Base-by-base conservation (phyloP, 108 stramenopile genomes). In the Craspedostauros australis region DNA sequence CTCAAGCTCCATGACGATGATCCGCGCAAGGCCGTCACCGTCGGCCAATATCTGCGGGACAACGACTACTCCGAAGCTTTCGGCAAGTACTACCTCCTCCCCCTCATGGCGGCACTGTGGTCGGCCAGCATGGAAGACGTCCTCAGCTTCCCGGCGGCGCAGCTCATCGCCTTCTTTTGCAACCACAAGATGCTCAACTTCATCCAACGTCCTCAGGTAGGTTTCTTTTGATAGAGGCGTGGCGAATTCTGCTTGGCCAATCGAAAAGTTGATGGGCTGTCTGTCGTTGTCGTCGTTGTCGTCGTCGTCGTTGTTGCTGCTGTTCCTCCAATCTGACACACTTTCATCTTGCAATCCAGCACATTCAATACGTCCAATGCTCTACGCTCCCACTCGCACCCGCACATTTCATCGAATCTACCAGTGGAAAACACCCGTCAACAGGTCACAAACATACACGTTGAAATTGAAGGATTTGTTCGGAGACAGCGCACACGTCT, bases 71-170 rank as follows among this genome's bases (percentile, higher is more conserved):
- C 70, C 2, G 56, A 76, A 19, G 83, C 72, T 12, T 97, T 98
- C 62, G 68, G 77, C 6, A 64, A 64, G 19, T 76, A 76, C 39
- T 99, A 96, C 70, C 62, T 97, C 33, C 49, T 96, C 5, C 96
- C 98, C 39, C 96, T 97, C 93, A 88, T 88, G 73, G 96, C 94
- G 18, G 95, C 96, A 4, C 41, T 97, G 15, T 97, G 98, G 96
- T 72, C 68, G 29, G 82, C 88, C 3, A 72, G 79, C 16, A 66
- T 86, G 43, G 82, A 76, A 14, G 91, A 95, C 50, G 93, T 96
- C 5, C 43, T 90, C 58, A 34, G 64, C 9, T 92, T 93, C 60
- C 94, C 96, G 2, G 87, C 91, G 8, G 47, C 33, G 5, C 79
- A 88, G 33, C 64, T 98, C 46, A 75, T 95, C 57, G 74, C 72